Base-by-base conservation (phyloP, 164 flowering plant genomes). In the Houttuynia cordata region DNA sequence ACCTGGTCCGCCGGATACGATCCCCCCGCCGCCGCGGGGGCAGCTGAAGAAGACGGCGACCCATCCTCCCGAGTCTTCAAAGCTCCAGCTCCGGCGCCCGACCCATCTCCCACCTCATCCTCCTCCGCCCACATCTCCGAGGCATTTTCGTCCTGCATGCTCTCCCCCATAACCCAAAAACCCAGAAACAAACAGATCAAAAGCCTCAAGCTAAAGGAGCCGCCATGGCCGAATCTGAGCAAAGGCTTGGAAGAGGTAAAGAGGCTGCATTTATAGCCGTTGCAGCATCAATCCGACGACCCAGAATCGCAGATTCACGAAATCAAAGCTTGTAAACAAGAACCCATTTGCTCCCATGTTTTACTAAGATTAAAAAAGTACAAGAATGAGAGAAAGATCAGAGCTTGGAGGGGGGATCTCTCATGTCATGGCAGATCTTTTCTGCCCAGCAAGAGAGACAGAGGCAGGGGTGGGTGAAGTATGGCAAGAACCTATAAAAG, bases 101-200 rank as follows among this genome's bases (percentile, higher is more conserved):
- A n/a, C n/a, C n/a, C n/a, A n/a, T n/a, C n/a, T n/a, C n/a, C 67
- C n/a, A 63, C 62, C 23, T 30, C 37, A 6, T 75, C 81, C 7
- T 80, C 86, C 68, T 79, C 82, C 51, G 78, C 86, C 5, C 79
- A 71, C 85, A 80, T 82, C 57, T 68, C 71, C 10, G 65, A 8
- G 12, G 37, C 37, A 6, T 37, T 73, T 18, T 74, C 71, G 25
- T 73, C 78, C 19, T 63, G 61, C 79, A 75, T 63, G 49, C 5
- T 60, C 20, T 59, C 51, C 34, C 23, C 37, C 37, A 30, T 30
- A n/a, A n/a, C n/a, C n/a, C n/a, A n/a, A n/a, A n/a, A 30, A 30
- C 37, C 37, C 37, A 30, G 4, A 30, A 30, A 30, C 37, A 30
- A 6, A 30, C 37, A 30, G 37, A n/a, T n/a, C n/a, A n/a, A n/a